Evolutionary conservation across 208 protist genomes (phyloP).

Genomic region (Trypanosoma rangeli): DNA sequence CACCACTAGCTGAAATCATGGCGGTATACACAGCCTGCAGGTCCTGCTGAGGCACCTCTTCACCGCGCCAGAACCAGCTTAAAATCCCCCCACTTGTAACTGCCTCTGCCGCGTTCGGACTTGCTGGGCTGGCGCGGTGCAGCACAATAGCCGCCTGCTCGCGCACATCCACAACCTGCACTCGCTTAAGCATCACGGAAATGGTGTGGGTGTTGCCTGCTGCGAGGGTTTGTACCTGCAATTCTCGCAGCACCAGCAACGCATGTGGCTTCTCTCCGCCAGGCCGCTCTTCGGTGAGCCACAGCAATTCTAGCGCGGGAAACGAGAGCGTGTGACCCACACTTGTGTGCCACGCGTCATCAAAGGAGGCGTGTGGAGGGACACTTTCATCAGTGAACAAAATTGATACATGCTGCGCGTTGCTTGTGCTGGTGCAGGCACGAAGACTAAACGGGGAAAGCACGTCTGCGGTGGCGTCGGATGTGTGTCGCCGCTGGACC

Average conservation of each 20-base stretch:
- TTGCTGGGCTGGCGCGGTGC: conserved; percentile 49
- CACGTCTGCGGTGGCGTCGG: conserved; percentile 11
- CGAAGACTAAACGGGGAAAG: conserved; percentile 52
- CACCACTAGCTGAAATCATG: conserved; percentile 62
- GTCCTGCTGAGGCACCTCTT: conserved; percentile 28
- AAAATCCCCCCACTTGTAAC: conserved; percentile 1
- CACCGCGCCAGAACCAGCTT: conserved; percentile 1
- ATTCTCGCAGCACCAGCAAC: conserved; percentile 49
- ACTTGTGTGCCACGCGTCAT: conserved; percentile 42
- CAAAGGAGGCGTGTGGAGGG: conserved; percentile 47
- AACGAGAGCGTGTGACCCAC: conserved; percentile 34
- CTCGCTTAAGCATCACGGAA: conserved; percentile 49
- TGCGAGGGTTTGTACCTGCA: conserved; percentile 46
- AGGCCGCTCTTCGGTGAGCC: conserved; percentile 29
- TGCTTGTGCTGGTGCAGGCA: conserved; percentile 48
- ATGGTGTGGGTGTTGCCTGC: conserved; percentile 52
- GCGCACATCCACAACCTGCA: conserved; percentile 69
- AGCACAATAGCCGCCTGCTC: conserved; percentile 33
- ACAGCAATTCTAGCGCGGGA: conserved; percentile 47
- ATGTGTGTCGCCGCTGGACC: conserved; percentile 42
- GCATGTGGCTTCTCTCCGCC: conserved; percentile 22
- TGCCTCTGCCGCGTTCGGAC: neutral
- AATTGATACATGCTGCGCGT: conserved; percentile 61
- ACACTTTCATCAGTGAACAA: conserved; percentile 51
- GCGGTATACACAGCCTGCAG: conserved; percentile 35